Evolutionary conservation across 345 rosid genomes (phyloP).

Genomic region (Combretum micranthum): DNA sequence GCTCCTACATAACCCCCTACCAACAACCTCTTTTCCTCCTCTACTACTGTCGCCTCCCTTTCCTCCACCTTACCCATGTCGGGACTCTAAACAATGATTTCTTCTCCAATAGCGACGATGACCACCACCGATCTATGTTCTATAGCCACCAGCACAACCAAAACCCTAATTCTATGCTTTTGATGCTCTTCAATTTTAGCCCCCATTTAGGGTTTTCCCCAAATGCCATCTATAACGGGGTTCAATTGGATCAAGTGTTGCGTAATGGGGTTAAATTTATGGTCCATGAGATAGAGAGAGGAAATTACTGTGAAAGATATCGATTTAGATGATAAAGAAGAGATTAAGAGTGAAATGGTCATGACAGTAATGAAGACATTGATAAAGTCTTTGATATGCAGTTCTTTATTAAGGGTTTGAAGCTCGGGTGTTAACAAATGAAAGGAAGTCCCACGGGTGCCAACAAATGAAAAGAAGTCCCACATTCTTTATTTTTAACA

Average conservation of each 20-base stretch:
- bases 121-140: slow-evolving; percentile 40
- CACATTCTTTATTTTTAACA: no score
- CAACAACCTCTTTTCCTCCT: slow-evolving; percentile 12
- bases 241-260: no score
- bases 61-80: slow-evolving; percentile 75
- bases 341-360: slow-evolving; percentile 14
- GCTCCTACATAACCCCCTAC: slow-evolving; percentile 19
- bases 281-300: slow-evolving; percentile 11
- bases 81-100: slow-evolving; percentile 79
- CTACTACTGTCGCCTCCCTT: slow-evolving; percentile 52
- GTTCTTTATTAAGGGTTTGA: slow-evolving; percentile 56
- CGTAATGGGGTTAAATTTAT: slow-evolving; percentile 47
- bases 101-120: slow-evolving; percentile 71
- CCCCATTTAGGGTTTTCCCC: slow-evolving; percentile 47
- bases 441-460: no score
- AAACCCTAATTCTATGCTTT: slow-evolving; percentile 41
- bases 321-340: slow-evolving; percentile 14
- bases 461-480: no score
- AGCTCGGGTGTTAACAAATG: no score
- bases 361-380: slow-evolving; percentile 21
- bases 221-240: slow-evolving; percentile 44
- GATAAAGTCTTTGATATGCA: slow-evolving; percentile 51
- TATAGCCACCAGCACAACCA: slow-evolving; percentile 26
- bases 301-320: slow-evolving; percentile 9
- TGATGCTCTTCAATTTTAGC: slow-evolving; percentile 46